Evolutionary conservation across 345 rosid species (phyloP).

Genomic region (Lepidium sativum): DNA sequence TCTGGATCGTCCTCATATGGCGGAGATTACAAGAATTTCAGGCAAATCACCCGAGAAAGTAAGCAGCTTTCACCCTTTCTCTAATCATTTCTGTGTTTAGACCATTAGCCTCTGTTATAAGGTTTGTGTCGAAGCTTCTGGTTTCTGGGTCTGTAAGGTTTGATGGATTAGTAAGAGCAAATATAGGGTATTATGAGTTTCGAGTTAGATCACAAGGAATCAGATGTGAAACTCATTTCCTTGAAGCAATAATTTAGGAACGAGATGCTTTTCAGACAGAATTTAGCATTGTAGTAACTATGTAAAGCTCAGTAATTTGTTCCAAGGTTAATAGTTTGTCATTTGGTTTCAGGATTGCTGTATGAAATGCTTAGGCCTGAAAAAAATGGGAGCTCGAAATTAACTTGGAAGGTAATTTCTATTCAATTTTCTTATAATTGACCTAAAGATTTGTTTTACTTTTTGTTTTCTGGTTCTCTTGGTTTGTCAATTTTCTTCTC

Average conservation of each 20-base stretch:
- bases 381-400: slow-evolving; percentile 63
- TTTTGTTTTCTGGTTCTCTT: neutral
- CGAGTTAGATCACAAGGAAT: neutral
- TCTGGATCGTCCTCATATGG: slow-evolving; percentile 59
- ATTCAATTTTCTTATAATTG: neutral
- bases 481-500: neutral
- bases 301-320: neutral
- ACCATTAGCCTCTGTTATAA: neutral
- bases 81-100: neutral
- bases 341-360: slow-evolving; percentile 52
- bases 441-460: neutral
- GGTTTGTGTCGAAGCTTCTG: neutral
- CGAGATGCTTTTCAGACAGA: neutral
- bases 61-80: slow-evolving; percentile 15
- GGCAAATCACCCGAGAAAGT: slow-evolving; percentile 82
- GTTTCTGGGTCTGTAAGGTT: neutral
- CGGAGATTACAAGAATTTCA: slow-evolving; percentile 67
- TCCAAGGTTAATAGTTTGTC: neutral
- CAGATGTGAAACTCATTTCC: neutral
- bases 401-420: slow-evolving; percentile 74
- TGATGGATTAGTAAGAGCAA: neutral
- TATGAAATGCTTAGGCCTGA: slow-evolving; percentile 85
- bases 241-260: neutral
- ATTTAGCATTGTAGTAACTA: neutral
- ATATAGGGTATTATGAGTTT: slow-evolving; percentile 5